Conservation (phyloP, 169 alveolate species). For the Plasmodium chabaudi region DNA sequence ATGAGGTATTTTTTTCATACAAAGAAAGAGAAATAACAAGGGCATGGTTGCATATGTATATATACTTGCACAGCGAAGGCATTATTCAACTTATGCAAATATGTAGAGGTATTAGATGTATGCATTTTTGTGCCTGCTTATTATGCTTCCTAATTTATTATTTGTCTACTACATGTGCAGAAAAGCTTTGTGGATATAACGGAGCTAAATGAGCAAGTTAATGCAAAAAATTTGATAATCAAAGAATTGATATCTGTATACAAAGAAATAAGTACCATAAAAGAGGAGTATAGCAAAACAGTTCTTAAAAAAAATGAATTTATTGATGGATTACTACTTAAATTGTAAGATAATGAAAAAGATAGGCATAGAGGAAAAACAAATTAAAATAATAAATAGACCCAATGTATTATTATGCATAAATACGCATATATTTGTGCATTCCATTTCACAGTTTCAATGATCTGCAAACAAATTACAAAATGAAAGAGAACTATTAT, state of each 20-base stretch:
- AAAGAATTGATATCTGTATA: conserved; percentile 44
- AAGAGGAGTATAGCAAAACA: conserved; percentile 43
- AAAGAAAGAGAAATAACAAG: background rate
- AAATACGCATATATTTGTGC: background rate
- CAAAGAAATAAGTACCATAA: conserved; percentile 62
- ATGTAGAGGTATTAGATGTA: background rate
- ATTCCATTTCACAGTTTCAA: conserved; percentile 28
- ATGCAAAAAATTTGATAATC: conserved; percentile 28
- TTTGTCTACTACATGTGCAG: conserved; percentile 6
- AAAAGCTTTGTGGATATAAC: conserved; percentile 9
- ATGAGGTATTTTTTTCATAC: conserved; percentile 12
- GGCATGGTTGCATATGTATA: background rate
- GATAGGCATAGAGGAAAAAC: background rate
- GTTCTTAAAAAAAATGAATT: conserved; percentile 71
- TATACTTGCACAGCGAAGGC: background rate
- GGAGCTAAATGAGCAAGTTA: conserved; percentile 14
- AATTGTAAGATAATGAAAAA: conserved; percentile 18
- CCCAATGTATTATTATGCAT: background rate
- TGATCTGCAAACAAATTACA: conserved; percentile 45
- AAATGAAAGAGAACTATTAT: conserved; percentile 53
- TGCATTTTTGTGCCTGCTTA: background rate
- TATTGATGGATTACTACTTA: conserved; percentile 28
- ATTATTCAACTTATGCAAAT: background rate
- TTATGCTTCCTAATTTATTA: background rate
- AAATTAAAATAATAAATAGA: background rate